Percentiles rank a stretch among this genome's conserved stretches.
Evolutionary conservation across 805 yeast genomes (phyloP).

Genomic region (Myxozyma udenii): DNA sequence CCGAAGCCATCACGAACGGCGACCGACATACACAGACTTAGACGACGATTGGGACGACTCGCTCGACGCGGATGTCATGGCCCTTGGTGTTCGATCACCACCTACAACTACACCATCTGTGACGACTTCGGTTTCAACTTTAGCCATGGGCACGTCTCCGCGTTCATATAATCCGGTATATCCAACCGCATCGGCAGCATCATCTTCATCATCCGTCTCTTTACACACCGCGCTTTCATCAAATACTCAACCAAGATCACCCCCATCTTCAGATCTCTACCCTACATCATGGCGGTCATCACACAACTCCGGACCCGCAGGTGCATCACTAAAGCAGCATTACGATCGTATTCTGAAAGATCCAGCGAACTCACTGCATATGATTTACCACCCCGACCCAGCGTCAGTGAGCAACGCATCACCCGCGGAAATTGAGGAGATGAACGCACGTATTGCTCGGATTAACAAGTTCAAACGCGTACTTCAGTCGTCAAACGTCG

Average conservation of each 20-base stretch:
- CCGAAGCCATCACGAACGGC: slow-evolving; percentile 16
- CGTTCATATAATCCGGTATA: not conserved
- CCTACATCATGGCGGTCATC: slow-evolving; percentile 22
- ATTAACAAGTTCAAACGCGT: slow-evolving; percentile 65
- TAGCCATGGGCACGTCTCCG: slow-evolving; percentile 2
- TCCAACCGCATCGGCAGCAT: slow-evolving; percentile 10
- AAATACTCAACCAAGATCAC: not conserved
- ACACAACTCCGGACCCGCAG: slow-evolving; percentile 4
- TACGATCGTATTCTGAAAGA: slow-evolving; percentile 42
- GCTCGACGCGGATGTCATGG: slow-evolving; percentile 41
- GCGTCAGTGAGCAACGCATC: slow-evolving; percentile 29
- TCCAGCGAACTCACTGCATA: slow-evolving; percentile 35
- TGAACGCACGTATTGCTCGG: slow-evolving; percentile 59
- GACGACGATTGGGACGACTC: slow-evolving; percentile 95
- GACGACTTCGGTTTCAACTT: slow-evolving; percentile 1
- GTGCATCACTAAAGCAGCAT: slow-evolving; percentile 25
- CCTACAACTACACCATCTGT: slow-evolving; percentile 15
- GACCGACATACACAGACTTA: slow-evolving; percentile 54
- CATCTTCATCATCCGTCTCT: slow-evolving; percentile 2
- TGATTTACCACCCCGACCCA: slow-evolving; percentile 30
- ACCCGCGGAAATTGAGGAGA: slow-evolving; percentile 49
- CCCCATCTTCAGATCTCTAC: slow-evolving; percentile 18
- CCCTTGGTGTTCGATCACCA: slow-evolving; percentile 14
- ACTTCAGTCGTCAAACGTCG: slow-evolving; percentile 54
- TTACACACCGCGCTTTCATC: slow-evolving; percentile 4